These are phyloP conservation scores for Pythium biforme DNA, from an alignment of 352 stramenopile genomes.

Conservation along the genomic window DNA sequence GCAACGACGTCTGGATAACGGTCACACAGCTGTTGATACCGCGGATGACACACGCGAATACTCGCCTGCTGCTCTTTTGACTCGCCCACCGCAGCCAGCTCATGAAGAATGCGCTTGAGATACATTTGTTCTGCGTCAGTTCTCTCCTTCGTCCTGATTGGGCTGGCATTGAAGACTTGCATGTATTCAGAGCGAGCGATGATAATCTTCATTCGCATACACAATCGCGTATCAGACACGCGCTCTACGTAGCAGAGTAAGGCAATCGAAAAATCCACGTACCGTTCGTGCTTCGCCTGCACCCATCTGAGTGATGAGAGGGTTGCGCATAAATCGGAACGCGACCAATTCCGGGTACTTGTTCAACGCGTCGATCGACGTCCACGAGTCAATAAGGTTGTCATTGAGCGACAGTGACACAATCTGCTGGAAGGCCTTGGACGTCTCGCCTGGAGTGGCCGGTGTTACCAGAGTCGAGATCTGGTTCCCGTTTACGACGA, in stretches of 20 bases:
- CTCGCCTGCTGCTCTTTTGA: constrained; percentile 25
- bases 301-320: constrained; percentile 63
- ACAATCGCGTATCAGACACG: neutral
- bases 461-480: constrained; percentile 43
- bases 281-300: constrained; percentile 61
- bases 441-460: neutral
- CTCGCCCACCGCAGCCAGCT: constrained; percentile 46
- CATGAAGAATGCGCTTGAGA: constrained; percentile 74
- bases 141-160: constrained; percentile 58
- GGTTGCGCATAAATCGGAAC: constrained; percentile 70
- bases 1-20: constrained; percentile 53
- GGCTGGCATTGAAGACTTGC: constrained; percentile 64
- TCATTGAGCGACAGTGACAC: constrained; percentile 57
- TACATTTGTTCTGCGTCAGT: constrained; percentile 81
- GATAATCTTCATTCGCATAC: constrained; percentile 35
- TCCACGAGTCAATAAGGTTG: constrained; percentile 70
- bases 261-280: neutral
- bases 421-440: constrained; percentile 44
- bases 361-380: constrained; percentile 74
- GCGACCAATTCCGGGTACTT: constrained; percentile 50
- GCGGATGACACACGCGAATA: constrained; percentile 49
- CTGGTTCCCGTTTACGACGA: constrained; percentile 63
- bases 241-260: neutral
- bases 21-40: constrained; percentile 40
- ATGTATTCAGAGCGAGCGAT: constrained; percentile 56